Base-by-base conservation (phyloP, 2,329 filamentous ascomycete genomes). In the Aspergillus awamori region DNA sequence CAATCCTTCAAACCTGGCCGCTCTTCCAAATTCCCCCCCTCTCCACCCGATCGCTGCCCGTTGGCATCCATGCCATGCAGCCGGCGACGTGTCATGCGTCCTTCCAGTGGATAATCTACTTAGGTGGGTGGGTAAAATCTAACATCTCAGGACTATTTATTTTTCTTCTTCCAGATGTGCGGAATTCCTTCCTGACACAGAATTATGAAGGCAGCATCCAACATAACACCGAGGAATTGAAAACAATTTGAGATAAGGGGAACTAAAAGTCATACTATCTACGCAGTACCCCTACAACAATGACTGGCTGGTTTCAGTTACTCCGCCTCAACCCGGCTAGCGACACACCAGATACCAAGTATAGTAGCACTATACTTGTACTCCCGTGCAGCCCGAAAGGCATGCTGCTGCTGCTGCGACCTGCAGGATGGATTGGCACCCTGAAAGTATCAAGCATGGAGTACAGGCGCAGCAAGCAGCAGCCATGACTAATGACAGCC, bases 11-110 rank as follows among this genome's bases (percentile, higher is more conserved):
- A 26, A n/a, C 8, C 38, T 43, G 15, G 24, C 53, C 38, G 15
- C 20, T 53, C n/a, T 20, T n/a, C 11, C 28, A 30, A 20, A 20
- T 20, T 36, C 15, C 10, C n/a, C 28, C n/a, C 43, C 59, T 51
- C 53, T 56, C 56, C 47, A 39, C 47, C 38, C 41, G 33, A 33
- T 41, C 13, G 22, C 8, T 51, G 52, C 53, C 41, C 36, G 24
- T 49, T 41, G 47, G 56, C 47, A 33, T 57, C 45, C 26, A 57
- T 57, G 30, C 58, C 41, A 57, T 64, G 62, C 57, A 64, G 62
- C 55, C 59, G 61, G 48, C 58, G 53, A 60, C 62, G 60, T 64
- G 59, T 62, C 59, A 60, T 62, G 62, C 59, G 38, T 48, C 26
- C 52, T 45, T 51, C 53, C 53, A 56, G 33, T 53, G 22, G 47